Evolutionary conservation across 2,329 filamentous ascomycete genomes (phyloP).

Genomic region (Epichloe gansuensis): DNA sequence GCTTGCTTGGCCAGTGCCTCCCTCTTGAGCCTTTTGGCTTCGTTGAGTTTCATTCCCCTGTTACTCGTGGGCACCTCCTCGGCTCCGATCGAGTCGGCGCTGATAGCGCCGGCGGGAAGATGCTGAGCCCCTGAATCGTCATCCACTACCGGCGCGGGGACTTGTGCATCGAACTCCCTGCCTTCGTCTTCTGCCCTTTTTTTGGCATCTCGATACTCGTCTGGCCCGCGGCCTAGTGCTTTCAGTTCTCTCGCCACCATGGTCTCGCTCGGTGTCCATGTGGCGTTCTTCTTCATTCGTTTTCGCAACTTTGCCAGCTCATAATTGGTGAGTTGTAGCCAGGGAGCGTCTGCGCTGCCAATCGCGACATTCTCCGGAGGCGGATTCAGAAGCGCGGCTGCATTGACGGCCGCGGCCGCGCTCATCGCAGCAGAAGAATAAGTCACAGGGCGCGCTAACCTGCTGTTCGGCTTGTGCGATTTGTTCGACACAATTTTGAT

Average conservation of each 20-base stretch:
- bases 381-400: slow-evolving; percentile 35
- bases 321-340: slow-evolving; percentile 51
- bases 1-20: slow-evolving; percentile 50
- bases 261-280: slow-evolving; percentile 72
- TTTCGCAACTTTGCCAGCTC: slow-evolving; percentile 61
- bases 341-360: slow-evolving; percentile 48
- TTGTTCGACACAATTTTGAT: slow-evolving; percentile 36
- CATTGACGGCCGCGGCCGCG: slow-evolving; percentile 27
- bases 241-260: slow-evolving; percentile 75
- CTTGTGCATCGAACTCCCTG: slow-evolving; percentile 39
- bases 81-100: slow-evolving; percentile 39
- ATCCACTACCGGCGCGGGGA: slow-evolving; percentile 27
- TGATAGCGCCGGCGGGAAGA: slow-evolving; percentile 47
- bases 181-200: slow-evolving; percentile 54
- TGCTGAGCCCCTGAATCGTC: slow-evolving; percentile 38
- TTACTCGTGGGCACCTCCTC: slow-evolving; percentile 56
- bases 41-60: slow-evolving; percentile 65
- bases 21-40: slow-evolving; percentile 61
- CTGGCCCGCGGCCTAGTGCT: slow-evolving; percentile 51
- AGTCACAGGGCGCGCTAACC: slow-evolving; percentile 19
- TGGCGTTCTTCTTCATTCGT: slow-evolving; percentile 83
- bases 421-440: slow-evolving; percentile 23
- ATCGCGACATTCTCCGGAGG: slow-evolving; percentile 46
- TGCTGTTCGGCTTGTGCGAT: slow-evolving; percentile 32
- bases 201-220: slow-evolving; percentile 48